Evolutionary conservation across 495 filamentous ascomycete species (phyloP), one percentile per base, ranked within the genome.

Genomic region (Daldinia bambusicola): DNA sequence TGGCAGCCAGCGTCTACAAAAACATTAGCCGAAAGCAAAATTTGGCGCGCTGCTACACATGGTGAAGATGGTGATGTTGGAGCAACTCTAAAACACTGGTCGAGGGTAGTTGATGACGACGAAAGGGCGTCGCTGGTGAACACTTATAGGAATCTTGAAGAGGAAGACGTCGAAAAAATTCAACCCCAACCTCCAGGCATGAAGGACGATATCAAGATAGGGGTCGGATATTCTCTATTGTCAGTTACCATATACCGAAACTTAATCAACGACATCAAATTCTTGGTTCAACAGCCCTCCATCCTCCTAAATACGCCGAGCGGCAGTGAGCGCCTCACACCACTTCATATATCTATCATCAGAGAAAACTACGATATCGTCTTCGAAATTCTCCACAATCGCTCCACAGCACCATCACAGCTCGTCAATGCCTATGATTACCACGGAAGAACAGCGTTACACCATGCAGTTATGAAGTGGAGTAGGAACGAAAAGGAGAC

Each of bases 341-440:
- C 43, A 8, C 43, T 48, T 48, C 43, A 48, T 6, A 48, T 48
- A 22, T 16, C 43, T 12, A 48, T 48, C 43, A 48, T 48, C 43
- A 22, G 9, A 48, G 43, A 10, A 48, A 16, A 10, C 22, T 22
- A 2, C 18, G 0, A 22, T 20, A 12, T 48, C 9, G 43, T 48
- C 20, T 48, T 12, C 3, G 43, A 48, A 22, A 48, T 48, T 48
- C 43, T 48, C 20, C 43, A 12, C 20, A 48, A 48, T 48, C 43
- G 43, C 18, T 48, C 43, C 10, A 48, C 18, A 12, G 43, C 18
- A 9, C 43, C 43, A 18, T 48, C 43, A 48, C 43, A 48, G 9
- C 43, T 48, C 18, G 43, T 48, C 4, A 48, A 48, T 48, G 10
- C 43, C 43, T 20, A 20, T 48, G 43, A 48, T 16, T 20, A 22